A percentile compares a stretch with the other conserved stretches of the same genome.
Conservation (phyloP, 1,284 basidiomycete genomes). For the Somion occarium region DNA sequence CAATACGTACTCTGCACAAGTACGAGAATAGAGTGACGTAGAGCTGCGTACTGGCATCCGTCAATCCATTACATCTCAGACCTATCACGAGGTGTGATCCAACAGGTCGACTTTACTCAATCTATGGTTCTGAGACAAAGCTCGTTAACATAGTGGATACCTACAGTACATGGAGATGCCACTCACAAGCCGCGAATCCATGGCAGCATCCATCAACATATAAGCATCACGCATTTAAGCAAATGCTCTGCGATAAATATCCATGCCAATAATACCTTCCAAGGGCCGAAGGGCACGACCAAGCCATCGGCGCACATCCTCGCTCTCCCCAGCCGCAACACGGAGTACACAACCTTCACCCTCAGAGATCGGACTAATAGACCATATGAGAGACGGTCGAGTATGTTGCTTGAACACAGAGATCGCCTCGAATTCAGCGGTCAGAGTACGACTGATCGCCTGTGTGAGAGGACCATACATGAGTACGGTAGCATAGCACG, state of each 20-base stretch:
- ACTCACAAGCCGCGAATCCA: too few relatives aligned
- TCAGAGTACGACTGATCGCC: slow-evolving; percentile 41
- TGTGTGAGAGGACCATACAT: slow-evolving; percentile 62
- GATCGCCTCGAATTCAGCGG: slow-evolving; percentile 46
- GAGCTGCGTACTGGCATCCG: too few relatives aligned
- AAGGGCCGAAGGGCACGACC: slow-evolving; percentile 43
- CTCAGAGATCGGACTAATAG: slow-evolving; percentile 51
- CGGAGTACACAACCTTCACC: slow-evolving; percentile 56
- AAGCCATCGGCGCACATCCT: slow-evolving; percentile 71
- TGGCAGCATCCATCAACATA: background rate
- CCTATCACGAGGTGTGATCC: too few relatives aligned
- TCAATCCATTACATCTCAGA: too few relatives aligned
- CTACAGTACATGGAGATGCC: too few relatives aligned
- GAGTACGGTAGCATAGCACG: slow-evolving; percentile 81
- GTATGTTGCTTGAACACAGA: slow-evolving; percentile 53
- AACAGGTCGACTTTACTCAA: too few relatives aligned
- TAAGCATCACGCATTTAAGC: slow-evolving; percentile 24
- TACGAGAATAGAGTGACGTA: too few relatives aligned
- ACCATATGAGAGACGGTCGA: slow-evolving; percentile 72
- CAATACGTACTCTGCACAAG: too few relatives aligned
- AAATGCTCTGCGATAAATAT: slow-evolving; percentile 64
- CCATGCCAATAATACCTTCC: slow-evolving; percentile 52
- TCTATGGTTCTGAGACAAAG: too few relatives aligned
- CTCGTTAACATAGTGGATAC: too few relatives aligned
- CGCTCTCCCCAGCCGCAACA: slow-evolving; percentile 68